Evolutionary conservation across 2,329 filamentous ascomycete genomes (phyloP).

Genomic region (Ceratocystis destructans): DNA sequence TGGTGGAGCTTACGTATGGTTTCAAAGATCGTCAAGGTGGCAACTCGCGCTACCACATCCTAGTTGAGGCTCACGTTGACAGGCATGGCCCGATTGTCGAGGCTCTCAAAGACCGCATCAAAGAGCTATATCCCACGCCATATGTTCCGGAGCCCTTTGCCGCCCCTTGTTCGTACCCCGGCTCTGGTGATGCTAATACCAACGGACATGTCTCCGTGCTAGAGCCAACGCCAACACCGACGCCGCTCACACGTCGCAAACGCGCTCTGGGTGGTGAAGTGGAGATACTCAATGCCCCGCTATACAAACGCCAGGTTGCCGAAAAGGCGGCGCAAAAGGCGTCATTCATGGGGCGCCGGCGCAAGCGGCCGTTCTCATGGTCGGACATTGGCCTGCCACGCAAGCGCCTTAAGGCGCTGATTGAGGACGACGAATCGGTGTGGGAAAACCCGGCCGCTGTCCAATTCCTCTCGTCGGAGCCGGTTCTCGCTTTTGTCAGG

Average conservation of each 20-base stretch:
- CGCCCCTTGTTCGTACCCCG: neutral
- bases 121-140: slow-evolving; percentile 33
- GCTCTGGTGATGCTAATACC: slow-evolving; percentile 8
- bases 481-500: slow-evolving; percentile 17
- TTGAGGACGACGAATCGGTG: slow-evolving; percentile 17
- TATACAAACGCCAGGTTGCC: slow-evolving; percentile 31
- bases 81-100: slow-evolving; percentile 32
- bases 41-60: slow-evolving; percentile 33
- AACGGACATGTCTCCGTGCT: neutral
- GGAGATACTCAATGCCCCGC: slow-evolving; percentile 37
- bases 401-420: slow-evolving; percentile 14
- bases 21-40: slow-evolving; percentile 31
- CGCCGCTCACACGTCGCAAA: slow-evolving; percentile 14
- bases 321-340: slow-evolving; percentile 14
- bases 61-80: slow-evolving; percentile 32
- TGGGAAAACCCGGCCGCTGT: slow-evolving; percentile 18
- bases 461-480: slow-evolving; percentile 10
- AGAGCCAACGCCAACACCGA: slow-evolving; percentile 2
- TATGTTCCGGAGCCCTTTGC: slow-evolving; percentile 24
- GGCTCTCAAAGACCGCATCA: slow-evolving; percentile 34
- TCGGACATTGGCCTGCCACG: slow-evolving; percentile 14
- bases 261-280: slow-evolving; percentile 27
- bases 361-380: slow-evolving; percentile 17
- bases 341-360: neutral
- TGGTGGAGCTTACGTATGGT: slow-evolving; percentile 32